Evolutionary conservation across 2,329 filamentous ascomycete species (phyloP).

Genomic region (Claviceps monticola): DNA sequence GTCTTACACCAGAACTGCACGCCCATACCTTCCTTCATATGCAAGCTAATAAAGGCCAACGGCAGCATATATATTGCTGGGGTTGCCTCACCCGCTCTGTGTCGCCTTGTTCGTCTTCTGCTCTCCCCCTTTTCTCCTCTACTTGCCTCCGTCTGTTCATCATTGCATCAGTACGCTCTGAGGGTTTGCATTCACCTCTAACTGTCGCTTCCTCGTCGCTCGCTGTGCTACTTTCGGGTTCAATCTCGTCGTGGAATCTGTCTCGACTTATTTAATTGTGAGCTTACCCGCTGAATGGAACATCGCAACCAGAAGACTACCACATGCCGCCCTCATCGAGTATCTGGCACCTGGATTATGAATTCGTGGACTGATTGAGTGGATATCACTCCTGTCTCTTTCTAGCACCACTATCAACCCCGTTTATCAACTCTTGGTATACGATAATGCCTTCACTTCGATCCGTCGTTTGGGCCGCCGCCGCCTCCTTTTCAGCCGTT

Average conservation of each 20-base stretch:
- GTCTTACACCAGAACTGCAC: no score
- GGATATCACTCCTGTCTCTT: no score
- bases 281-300: not conserved
- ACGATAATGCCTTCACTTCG: constrained; percentile 42
- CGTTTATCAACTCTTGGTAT: no score
- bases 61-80: not conserved
- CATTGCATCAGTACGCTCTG: not conserved
- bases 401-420: no score
- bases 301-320: not conserved
- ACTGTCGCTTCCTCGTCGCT: not conserved
- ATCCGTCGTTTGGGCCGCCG: constrained; percentile 36
- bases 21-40: no score
- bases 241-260: not conserved
- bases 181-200: not conserved
- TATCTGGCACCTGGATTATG: no score
- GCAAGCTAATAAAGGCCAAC: not conserved
- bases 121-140: not conserved
- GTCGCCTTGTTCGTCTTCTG: not conserved
- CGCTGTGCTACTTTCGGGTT: not conserved
- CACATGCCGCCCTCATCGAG: not conserved
- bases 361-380: no score
- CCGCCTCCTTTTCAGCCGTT: constrained; percentile 32
- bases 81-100: not conserved
- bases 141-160: not conserved
- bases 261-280: not conserved